Evolutionary conservation across 2,329 filamentous ascomycete genomes (phyloP).

Genomic region (Fusarium cyanostomum): DNA sequence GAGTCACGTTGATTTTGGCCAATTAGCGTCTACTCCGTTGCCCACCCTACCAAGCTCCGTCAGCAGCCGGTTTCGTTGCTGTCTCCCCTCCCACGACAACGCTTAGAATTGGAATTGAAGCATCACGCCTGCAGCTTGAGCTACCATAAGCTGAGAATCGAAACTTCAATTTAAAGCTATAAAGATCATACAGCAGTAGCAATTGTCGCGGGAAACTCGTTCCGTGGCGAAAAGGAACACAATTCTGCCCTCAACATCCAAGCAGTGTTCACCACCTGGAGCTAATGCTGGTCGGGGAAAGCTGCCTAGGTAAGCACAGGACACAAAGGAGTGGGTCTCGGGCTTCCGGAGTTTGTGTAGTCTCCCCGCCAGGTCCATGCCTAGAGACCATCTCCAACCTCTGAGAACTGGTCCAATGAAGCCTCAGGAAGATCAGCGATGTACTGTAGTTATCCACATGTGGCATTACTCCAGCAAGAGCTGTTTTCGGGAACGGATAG

Average conservation of each 20-base stretch:
- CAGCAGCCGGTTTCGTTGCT: slow-evolving; percentile 4
- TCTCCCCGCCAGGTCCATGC: slow-evolving; percentile 14
- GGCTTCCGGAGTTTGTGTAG: slow-evolving; percentile 25
- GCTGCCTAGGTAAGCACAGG: neutral
- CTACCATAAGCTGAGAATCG: neutral
- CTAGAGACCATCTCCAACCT: neutral
- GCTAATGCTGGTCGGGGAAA: slow-evolving; percentile 27
- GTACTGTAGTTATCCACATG: slow-evolving; percentile 1
- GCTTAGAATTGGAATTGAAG: neutral
- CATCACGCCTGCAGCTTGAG: neutral
- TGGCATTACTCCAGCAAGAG: slow-evolving; percentile 3
- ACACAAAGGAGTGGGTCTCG: slow-evolving; percentile 12
- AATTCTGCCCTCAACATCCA: slow-evolving; percentile 10
- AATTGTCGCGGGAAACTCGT: neutral
- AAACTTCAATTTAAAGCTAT: neutral
- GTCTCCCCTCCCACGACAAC: slow-evolving; percentile 7
- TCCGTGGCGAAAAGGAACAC: slow-evolving; percentile 15
- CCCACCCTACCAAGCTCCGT: slow-evolving; percentile 23
- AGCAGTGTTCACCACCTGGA: slow-evolving; percentile 16
- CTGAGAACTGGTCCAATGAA: slow-evolving; percentile 14
- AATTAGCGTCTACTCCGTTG: slow-evolving; percentile 17
- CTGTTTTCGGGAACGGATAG: neutral
- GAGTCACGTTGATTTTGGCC: slow-evolving; percentile 24
- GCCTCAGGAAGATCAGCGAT: slow-evolving; percentile 8
- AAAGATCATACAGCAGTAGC: neutral